These are phyloP conservation scores for Agaricus subrufescens DNA, from an alignment of 768 basidiomycete genomes.

Conservation along the genomic window DNA sequence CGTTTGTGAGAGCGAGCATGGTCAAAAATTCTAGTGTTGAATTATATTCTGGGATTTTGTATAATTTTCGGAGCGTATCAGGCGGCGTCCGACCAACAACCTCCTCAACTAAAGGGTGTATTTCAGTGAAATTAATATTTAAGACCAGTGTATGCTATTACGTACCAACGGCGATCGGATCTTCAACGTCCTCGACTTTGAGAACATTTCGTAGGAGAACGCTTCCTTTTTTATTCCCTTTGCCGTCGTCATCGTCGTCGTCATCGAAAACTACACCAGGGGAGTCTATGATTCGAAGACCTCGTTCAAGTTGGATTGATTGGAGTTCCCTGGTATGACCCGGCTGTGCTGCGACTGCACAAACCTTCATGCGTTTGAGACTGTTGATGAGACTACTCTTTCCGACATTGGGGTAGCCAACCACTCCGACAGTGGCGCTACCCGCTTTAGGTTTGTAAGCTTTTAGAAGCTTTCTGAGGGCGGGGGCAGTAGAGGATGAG, in stretches of 20 bases:
- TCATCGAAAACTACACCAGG: constrained; percentile 98
- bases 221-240: constrained; percentile 48
- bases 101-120: constrained; percentile 64
- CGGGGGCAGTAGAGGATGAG: constrained; percentile 70
- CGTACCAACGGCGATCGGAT: constrained; percentile 86
- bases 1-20: constrained; percentile 80
- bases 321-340: constrained; percentile 93
- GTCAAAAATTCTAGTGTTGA: constrained; percentile 83
- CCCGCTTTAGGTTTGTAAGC: constrained; percentile 71
- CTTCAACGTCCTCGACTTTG: constrained; percentile 86
- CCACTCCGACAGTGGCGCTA: constrained; percentile 82
- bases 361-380: constrained; percentile 76
- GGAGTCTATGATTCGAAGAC: constrained; percentile 89
- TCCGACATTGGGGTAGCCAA: constrained; percentile 97
- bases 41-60: constrained; percentile 72
- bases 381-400: constrained; percentile 95
- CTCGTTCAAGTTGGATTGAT: constrained; percentile 87
- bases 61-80: constrained; percentile 76
- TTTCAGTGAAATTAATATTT: not conserved
- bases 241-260: constrained; percentile 44
- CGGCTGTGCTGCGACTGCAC: constrained; percentile 89
- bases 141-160: constrained; percentile 7
- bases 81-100: constrained; percentile 71
- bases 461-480: constrained; percentile 78
- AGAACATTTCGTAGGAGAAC: constrained; percentile 84